Evolutionary conservation across 176 grass and related monocot genomes (phyloP).

Genomic region (sorghum (Sorghum bicolor)): Sorghum_bicolor_NCBIv3 NC_012870.2:72465001-72465500

Average conservation of each 20-base stretch:
- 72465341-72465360: constrained; percentile 33
- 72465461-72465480: not conserved
- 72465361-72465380: constrained; percentile 13
- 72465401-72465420: constrained; percentile 22
- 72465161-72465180: not conserved
- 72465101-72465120: not conserved
- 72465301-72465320: constrained; percentile 36
- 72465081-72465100: not conserved
- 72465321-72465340: constrained; percentile 22
- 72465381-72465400: not conserved
- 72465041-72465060: not conserved
- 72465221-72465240: no score
- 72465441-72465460: not conserved
- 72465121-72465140: not conserved
- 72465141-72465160: not conserved
- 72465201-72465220: not conserved
- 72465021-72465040: not conserved
- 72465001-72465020: not conserved
- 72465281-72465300: not conserved
- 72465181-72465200: constrained; percentile 18
- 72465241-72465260: not conserved
- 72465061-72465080: constrained; percentile 17
- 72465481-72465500: no score
- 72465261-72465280: constrained; percentile 4
- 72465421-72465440: not conserved